Conservation (phyloP, 257 asterid species). For the Parsonsia alboflavescens region DNA sequence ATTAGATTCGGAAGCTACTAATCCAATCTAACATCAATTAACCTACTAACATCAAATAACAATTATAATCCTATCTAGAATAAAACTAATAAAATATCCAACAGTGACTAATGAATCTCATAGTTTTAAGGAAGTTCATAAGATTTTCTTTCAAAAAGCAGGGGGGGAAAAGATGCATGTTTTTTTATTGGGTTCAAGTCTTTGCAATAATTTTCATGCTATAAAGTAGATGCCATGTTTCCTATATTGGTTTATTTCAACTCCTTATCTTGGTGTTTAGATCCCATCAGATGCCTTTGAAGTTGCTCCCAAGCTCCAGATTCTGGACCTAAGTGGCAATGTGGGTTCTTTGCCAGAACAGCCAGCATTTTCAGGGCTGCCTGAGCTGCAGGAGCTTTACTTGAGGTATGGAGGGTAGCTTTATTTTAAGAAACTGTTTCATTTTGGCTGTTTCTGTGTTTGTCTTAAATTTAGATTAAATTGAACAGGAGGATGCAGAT, state of each 20-base stretch:
- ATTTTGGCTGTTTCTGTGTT: constrained; percentile 13
- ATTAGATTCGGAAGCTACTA: too few relatives aligned
- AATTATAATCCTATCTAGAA: too few relatives aligned
- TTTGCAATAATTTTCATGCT: background rate
- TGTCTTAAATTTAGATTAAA: constrained; percentile 26
- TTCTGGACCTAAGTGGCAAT: constrained; percentile 86
- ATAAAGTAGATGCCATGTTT: background rate
- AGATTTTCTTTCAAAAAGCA: background rate
- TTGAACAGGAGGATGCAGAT: constrained; percentile 74
- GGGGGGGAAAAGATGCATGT: background rate
- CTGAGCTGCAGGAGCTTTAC: constrained; percentile 84
- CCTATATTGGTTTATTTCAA: background rate
- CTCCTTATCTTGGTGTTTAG: constrained; percentile 24
- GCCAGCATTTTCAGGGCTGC: constrained; percentile 65
- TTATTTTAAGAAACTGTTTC: background rate
- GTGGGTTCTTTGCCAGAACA: constrained; percentile 56
- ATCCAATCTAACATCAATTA: too few relatives aligned
- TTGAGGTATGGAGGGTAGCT: constrained; percentile 53
- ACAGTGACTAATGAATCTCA: background rate
- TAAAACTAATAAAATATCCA: too few relatives aligned
- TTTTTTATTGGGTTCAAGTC: background rate
- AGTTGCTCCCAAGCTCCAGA: constrained; percentile 71
- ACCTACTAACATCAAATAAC: too few relatives aligned
- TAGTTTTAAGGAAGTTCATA: background rate
- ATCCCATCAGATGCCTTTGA: constrained; percentile 73